phyloP scores from a whole-genome alignment of 2,329 filamentous ascomycete genomes.

The Trichoderma sp. region DNA sequence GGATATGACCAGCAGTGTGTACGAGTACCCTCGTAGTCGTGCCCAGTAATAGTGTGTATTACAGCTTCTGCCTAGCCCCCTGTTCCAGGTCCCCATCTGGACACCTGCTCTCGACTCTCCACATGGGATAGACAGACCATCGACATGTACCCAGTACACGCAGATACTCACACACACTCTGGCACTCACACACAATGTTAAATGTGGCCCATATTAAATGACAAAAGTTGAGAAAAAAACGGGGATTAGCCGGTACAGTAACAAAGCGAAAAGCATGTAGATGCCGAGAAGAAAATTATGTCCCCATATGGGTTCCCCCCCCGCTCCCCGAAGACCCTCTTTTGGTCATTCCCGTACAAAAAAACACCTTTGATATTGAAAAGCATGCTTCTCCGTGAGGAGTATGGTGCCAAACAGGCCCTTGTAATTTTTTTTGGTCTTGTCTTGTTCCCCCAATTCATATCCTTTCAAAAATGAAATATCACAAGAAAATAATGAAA shows the following conservation, averaged over 20 bases:
- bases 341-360: background rate
- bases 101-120: background rate
- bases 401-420: constrained; percentile 8
- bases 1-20: background rate
- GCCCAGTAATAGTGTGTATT: background rate
- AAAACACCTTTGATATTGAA: background rate
- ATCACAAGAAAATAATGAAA: background rate
- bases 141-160: constrained; percentile 7
- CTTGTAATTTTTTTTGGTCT: constrained; percentile 10
- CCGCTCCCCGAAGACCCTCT: constrained; percentile 9
- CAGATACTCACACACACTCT: background rate
- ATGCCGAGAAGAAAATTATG: constrained; percentile 14
- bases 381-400: constrained; percentile 14
- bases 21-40: background rate
- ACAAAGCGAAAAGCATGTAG: background rate
- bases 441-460: background rate
- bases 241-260: background rate
- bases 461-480: background rate
- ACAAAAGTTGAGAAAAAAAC: background rate
- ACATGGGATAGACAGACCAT: background rate
- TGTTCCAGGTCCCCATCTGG: background rate
- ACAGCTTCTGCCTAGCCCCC: background rate
- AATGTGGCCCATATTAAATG: constrained; percentile 6
- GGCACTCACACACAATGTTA: background rate
- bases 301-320: constrained; percentile 5